Conservation (phyloP, 176 grass and related monocot species). For the Lolium multiflorum region DNA sequence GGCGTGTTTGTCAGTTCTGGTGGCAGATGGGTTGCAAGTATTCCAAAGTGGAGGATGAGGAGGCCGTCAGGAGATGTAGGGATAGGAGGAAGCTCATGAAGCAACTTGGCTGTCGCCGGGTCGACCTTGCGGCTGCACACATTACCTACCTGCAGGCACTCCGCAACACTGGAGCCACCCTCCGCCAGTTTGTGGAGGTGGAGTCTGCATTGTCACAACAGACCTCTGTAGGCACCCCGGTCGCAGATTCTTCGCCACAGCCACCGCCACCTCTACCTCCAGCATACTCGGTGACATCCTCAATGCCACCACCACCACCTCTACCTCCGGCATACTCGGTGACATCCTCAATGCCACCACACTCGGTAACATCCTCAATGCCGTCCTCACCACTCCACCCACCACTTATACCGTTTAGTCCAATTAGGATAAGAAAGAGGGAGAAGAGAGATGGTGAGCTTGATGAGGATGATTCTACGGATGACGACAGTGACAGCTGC, state of each 20-base stretch:
- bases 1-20: slow-evolving; percentile 13
- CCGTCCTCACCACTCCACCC: slow-evolving; percentile 60
- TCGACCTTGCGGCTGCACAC: slow-evolving; percentile 72
- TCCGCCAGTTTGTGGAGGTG: slow-evolving; percentile 78
- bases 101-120: slow-evolving; percentile 67
- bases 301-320: slow-evolving; percentile 30
- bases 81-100: slow-evolving; percentile 91
- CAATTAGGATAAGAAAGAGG: slow-evolving; percentile 58
- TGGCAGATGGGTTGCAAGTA: slow-evolving; percentile 76
- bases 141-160: slow-evolving; percentile 77
- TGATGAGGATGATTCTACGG: slow-evolving; percentile 55
- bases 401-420: slow-evolving; percentile 71
- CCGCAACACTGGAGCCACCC: slow-evolving; percentile 87
- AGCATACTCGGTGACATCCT: slow-evolving; percentile 45
- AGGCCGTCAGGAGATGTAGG: slow-evolving; percentile 82
- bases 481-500: slow-evolving; percentile 74
- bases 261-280: slow-evolving; percentile 33
- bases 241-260: slow-evolving; percentile 45
- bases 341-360: slow-evolving; percentile 58
- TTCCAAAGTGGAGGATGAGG: slow-evolving; percentile 85
- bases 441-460: slow-evolving; percentile 46
- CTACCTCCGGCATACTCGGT: slow-evolving; percentile 46
- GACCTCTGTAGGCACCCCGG: background rate
- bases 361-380: slow-evolving; percentile 55
- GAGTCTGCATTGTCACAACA: slow-evolving; percentile 60